Conservation (phyloP, 495 filamentous ascomycete species). For the Astrocystis sublimbata region DNA sequence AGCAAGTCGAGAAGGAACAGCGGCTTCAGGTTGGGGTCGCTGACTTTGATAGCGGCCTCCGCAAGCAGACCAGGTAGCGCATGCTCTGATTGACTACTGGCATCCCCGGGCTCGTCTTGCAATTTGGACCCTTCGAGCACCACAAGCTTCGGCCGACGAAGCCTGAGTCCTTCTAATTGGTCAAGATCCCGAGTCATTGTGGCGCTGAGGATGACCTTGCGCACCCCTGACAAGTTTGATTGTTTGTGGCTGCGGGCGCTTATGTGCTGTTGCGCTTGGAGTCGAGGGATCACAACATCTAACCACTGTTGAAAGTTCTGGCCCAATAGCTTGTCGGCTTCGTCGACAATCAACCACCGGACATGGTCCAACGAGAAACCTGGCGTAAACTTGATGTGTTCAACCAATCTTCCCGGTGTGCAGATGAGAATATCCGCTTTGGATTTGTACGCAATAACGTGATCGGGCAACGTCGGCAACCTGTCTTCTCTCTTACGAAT, state of each 20-base stretch:
- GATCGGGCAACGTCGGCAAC: conserved; percentile 52
- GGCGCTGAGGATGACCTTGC: conserved; percentile 83
- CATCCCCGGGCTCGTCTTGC: conserved; percentile 28
- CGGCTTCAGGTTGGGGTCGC: conserved; percentile 77
- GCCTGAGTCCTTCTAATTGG: conserved; percentile 70
- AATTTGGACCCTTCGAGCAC: conserved; percentile 61
- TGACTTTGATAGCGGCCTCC: conserved; percentile 74
- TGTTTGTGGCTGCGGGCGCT: conserved; percentile 51
- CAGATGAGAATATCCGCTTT: conserved; percentile 88
- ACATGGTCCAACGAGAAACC: conserved; percentile 75
- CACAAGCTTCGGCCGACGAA: conserved; percentile 73
- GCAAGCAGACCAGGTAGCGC: conserved; percentile 67
- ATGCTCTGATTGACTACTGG: conserved; percentile 38
- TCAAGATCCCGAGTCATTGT: conserved; percentile 91
- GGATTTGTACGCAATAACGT: conserved; percentile 62
- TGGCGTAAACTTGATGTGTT: conserved; percentile 80
- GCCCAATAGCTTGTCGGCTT: conserved; percentile 87
- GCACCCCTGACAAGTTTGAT: conserved; percentile 48
- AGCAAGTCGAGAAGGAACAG: conserved; percentile 73
- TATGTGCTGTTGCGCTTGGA: conserved; percentile 51
- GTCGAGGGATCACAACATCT: conserved; percentile 63
- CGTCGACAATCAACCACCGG: conserved; percentile 88
- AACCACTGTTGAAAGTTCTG: conserved; percentile 95
- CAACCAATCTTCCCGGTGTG: conserved; percentile 89
- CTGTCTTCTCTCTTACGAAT: conserved; percentile 33